A percentile compares a stretch with the other conserved stretches of the same genome.
Conservation (phyloP, 2,329 filamentous ascomycete species). For the Aspergillus brasiliensis region DNA sequence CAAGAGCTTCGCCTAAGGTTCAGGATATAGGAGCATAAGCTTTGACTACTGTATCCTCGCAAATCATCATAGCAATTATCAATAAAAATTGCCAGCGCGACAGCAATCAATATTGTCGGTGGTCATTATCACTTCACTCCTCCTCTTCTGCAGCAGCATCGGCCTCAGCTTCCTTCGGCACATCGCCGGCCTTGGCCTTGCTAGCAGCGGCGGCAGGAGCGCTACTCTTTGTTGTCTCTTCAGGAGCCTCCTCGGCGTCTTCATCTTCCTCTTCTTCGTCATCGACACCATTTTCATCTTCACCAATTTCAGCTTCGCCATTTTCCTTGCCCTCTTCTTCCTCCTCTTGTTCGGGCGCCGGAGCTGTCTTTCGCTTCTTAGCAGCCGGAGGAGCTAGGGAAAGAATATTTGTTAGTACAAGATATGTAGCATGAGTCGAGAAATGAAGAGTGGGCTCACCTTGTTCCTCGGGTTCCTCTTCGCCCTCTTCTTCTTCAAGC, state of each 20-base stretch:
- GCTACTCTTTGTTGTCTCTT: constrained; percentile 36
- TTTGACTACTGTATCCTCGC: neutral
- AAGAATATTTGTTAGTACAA: neutral
- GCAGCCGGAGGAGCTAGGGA: constrained; percentile 27
- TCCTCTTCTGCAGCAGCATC: constrained; percentile 33
- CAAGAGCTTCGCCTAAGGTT: neutral
- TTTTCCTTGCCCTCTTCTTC: constrained; percentile 20
- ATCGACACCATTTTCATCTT: constrained; percentile 18
- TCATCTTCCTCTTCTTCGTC: constrained; percentile 23
- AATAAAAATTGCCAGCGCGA: neutral
- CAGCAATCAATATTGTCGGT: neutral
- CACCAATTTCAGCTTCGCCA: constrained; percentile 23
- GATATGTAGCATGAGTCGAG: neutral
- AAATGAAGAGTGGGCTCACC: constrained; percentile 17
- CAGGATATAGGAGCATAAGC: neutral
- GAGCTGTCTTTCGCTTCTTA: constrained; percentile 37
- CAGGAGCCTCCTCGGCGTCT: constrained; percentile 27
- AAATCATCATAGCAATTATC: neutral
- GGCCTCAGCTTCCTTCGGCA: constrained; percentile 38
- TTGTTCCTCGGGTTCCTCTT: constrained; percentile 27
- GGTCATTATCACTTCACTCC: constrained; percentile 14
- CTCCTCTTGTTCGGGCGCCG: constrained; percentile 21
- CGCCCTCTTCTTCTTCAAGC: constrained; percentile 29
- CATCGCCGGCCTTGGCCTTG: constrained; percentile 33
- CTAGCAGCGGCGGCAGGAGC: constrained; percentile 36